Conservation (phyloP, 192 early-diverging fungal genomes). For the Podila horticola region DNA sequence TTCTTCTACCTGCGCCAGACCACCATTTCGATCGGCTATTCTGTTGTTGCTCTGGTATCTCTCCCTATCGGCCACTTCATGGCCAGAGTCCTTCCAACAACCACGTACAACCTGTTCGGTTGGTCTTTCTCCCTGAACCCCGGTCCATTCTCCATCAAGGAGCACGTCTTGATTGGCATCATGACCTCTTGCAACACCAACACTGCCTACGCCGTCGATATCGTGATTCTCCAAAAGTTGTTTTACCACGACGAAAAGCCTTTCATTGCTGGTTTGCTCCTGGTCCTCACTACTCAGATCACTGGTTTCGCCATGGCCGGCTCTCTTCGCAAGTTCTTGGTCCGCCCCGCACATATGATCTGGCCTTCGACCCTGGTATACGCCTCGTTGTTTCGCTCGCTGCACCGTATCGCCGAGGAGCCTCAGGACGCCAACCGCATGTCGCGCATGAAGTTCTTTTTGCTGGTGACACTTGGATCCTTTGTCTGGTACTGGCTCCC, state of each 20-base stretch:
- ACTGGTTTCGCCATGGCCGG: constrained; percentile 73
- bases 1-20: constrained; percentile 63
- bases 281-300: constrained; percentile 63
- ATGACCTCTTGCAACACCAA: constrained; percentile 56
- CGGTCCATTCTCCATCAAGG: constrained; percentile 69
- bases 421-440: constrained; percentile 1
- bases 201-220: constrained; percentile 62
- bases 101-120: constrained; percentile 54
- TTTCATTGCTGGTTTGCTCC: constrained; percentile 54
- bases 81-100: constrained; percentile 51
- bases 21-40: constrained; percentile 43
- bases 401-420: constrained; percentile 59
- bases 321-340: constrained; percentile 76
- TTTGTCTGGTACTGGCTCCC: constrained; percentile 68
- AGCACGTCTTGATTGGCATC: constrained; percentile 62
- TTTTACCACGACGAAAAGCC: constrained; percentile 61
- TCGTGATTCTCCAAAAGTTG: constrained; percentile 56
- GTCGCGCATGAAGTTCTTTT: constrained; percentile 65
- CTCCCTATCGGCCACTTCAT: constrained; percentile 58
- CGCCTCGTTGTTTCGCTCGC: constrained; percentile 76
- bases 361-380: constrained; percentile 83
- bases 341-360: constrained; percentile 82
- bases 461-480: constrained; percentile 53
- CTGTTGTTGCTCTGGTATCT: constrained; percentile 59
- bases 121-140: constrained; percentile 56